phyloP scores from a whole-genome alignment of 108 stramenopile species.

The Aureococcus anophagefferens region DNA sequence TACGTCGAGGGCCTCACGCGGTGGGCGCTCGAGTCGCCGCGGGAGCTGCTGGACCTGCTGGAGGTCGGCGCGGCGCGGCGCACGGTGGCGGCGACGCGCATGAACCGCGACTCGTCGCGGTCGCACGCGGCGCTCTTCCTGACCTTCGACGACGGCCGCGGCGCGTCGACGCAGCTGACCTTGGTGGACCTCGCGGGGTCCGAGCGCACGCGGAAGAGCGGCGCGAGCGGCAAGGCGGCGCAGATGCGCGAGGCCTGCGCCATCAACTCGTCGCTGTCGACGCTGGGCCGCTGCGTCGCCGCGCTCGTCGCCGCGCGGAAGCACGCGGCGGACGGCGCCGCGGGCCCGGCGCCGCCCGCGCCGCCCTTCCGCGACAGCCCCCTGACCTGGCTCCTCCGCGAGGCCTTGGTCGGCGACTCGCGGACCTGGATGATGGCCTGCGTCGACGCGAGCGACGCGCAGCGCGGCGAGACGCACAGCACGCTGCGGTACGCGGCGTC shows the following conservation, averaged over 20 bases:
- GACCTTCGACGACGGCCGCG: slow-evolving; percentile 30
- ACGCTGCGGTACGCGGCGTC: slow-evolving; percentile 42
- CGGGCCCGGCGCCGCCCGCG: too few relatives aligned
- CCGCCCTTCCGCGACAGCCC: too few relatives aligned
- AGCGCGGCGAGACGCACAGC: slow-evolving; percentile 38
- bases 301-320: slow-evolving; percentile 13
- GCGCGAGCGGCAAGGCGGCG: slow-evolving; percentile 31
- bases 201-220: slow-evolving; percentile 52
- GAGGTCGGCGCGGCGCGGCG: slow-evolving; percentile 63
- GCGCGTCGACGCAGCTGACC: slow-evolving; percentile 37
- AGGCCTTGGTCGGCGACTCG: too few relatives aligned
- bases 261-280: slow-evolving; percentile 67
- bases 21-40: slow-evolving; percentile 53
- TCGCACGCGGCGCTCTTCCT: slow-evolving; percentile 73
- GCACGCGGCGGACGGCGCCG: slow-evolving; percentile 40
- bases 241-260: slow-evolving; percentile 51
- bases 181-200: slow-evolving; percentile 79
- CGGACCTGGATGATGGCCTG: too few relatives aligned
- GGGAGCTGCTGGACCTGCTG: slow-evolving; percentile 60
- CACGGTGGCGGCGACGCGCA: slow-evolving; percentile 55
- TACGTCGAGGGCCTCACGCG: slow-evolving; percentile 31
- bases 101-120: slow-evolving; percentile 67
- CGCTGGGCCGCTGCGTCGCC: slow-evolving; percentile 59
- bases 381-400: too few relatives aligned
- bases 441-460: too few relatives aligned